phyloP scores from a whole-genome alignment of 805 yeast species.

The Saccharomycopsis sp. region DNA sequence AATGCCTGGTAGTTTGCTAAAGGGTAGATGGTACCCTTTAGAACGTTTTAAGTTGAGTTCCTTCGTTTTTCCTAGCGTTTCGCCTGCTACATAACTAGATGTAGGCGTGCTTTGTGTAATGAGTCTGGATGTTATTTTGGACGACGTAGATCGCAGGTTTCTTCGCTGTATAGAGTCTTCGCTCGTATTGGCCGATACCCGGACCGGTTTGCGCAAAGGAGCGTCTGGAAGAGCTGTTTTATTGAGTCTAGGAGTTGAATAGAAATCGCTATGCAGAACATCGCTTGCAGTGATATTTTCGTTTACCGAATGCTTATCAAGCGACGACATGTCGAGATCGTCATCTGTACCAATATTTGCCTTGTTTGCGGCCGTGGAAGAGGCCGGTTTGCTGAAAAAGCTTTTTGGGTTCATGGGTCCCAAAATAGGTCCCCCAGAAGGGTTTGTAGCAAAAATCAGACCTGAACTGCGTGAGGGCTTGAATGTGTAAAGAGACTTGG shows the following conservation, averaged over 20 bases:
- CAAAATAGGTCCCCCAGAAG: neutral
- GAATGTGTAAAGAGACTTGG: conserved; percentile 44
- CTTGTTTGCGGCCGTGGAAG: neutral
- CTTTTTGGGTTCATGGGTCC: conserved; percentile 4
- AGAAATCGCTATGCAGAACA: conserved; percentile 23
- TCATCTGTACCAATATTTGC: neutral
- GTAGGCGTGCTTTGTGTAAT: conserved; percentile 35
- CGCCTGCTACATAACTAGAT: neutral
- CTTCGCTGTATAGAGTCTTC: conserved; percentile 25
- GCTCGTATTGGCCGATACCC: conserved; percentile 21
- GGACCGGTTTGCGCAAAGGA: conserved; percentile 32
- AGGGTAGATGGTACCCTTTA: neutral
- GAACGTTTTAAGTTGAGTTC: conserved; percentile 15
- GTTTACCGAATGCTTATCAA: neutral
- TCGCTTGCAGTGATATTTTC: neutral
- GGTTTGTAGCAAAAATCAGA: neutral
- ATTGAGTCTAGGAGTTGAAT: conserved; percentile 37
- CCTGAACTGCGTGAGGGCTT: neutral
- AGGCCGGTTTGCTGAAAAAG: conserved; percentile 1
- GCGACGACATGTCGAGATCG: neutral
- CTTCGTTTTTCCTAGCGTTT: conserved; percentile 3
- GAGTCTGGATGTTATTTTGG: conserved; percentile 43
- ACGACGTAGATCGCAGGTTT: conserved; percentile 31
- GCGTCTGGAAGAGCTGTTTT: conserved; percentile 33
- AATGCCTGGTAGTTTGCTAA: neutral